Evolutionary conservation across 352 stramenopile species (phyloP), one percentile per base, ranked within the genome.

Genomic region (Chrysophaeum taylorii): DNA sequence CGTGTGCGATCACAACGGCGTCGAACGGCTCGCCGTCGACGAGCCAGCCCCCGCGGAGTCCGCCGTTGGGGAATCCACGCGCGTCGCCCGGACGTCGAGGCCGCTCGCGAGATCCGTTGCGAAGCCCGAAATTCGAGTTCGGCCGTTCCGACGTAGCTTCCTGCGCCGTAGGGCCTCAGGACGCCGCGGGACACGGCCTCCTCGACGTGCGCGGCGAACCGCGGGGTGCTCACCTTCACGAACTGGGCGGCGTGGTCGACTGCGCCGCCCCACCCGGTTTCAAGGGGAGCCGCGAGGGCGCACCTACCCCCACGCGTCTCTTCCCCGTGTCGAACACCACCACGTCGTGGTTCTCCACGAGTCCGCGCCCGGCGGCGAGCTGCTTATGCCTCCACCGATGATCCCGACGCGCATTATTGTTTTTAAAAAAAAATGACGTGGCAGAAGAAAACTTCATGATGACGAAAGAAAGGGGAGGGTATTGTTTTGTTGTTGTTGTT

Each of bases 321-420:
- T 31, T 84, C 75, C 1, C 77, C 41, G 23, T 75, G 29, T 64
- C 36, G 52, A 84, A 82, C 43, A 84, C 78, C 16, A 73, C 78
- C 9, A 76, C 70, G 70, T 84, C 79, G 64, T 79, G 79, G 54
- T 57, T 69, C 60, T 79, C 75, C 71, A 83, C 77, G 52, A 84
- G 77, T 0, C 83, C 63, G 70, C 82, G 84, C 38, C 83, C 69
- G 14, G 84, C 57, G 16, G 60, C 66, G 4, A 63, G 73, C 70
- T 37, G 43, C 73, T 78, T 67, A 77, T 77, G 64, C 79, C 69
- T 75, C 80, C 84, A 25, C 74, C 23, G 36, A 83, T 83, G 72
- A 76, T 18, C 63, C 64, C 48, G 7, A 73, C 41, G n/a, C 81
- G 53, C 60, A 42, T 50, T n/a, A n/a, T n/a, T n/a, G n/a, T n/a